These are phyloP conservation scores for Boletus subparvulus DNA, from an alignment of 768 basidiomycete genomes.

Conservation along the genomic window DNA sequence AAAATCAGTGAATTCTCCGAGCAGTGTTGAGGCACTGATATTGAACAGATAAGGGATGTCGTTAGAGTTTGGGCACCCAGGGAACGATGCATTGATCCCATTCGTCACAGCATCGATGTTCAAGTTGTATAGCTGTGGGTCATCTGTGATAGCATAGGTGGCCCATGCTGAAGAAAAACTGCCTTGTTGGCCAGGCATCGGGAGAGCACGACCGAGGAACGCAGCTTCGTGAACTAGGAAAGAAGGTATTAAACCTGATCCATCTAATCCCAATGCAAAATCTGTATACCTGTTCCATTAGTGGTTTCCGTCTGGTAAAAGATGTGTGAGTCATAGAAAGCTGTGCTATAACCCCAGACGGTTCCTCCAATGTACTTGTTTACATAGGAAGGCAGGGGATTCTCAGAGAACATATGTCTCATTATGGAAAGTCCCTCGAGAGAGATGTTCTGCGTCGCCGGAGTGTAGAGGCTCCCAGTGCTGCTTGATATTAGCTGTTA, in stretches of 20 bases:
- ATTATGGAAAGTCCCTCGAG: conserved; percentile 7
- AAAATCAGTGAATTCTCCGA: conserved; percentile 9
- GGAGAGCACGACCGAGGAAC: conserved; percentile 13
- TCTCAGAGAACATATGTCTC: conserved; percentile 15
- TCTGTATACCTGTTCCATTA: conserved; percentile 8
- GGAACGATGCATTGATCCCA: not conserved
- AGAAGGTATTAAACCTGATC: not conserved
- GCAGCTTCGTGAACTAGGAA: conserved; percentile 11
- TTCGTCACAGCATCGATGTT: not conserved
- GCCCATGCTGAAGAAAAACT: conserved; percentile 8
- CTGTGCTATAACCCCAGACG: conserved; percentile 12
- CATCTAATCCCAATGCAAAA: too few relatives aligned
- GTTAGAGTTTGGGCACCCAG: conserved; percentile 4
- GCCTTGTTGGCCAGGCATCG: not conserved
- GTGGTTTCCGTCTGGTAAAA: conserved; percentile 13
- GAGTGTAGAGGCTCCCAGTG: conserved; percentile 3
- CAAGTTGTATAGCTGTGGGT: conserved; percentile 3
- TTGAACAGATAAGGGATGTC: conserved; percentile 10
- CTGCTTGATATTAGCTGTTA: not conserved
- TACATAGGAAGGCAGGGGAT: conserved; percentile 2
- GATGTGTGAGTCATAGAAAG: conserved; percentile 13
- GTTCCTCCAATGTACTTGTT: conserved; percentile 5
- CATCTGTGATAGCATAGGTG: conserved; percentile 14
- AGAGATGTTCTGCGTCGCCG: not conserved
- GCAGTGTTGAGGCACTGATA: not conserved